Percentiles rank a stretch among this genome's conserved stretches.
Conservation (phyloP, 345 rosid genomes). For the Eucalyptus sp. region DNA sequence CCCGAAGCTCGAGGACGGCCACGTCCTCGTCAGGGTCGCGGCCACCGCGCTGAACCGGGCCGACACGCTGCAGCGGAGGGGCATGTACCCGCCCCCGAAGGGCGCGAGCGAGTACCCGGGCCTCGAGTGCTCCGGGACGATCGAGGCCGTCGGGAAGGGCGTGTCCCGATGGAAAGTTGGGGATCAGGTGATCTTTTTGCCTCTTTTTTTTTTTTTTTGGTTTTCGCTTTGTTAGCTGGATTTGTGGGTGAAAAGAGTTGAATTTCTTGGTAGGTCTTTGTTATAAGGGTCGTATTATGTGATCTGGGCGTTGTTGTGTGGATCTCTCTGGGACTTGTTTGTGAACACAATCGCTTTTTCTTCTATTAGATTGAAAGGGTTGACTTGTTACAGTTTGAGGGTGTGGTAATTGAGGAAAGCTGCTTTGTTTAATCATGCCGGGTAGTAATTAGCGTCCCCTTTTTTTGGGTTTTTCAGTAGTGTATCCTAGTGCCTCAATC, state of each 20-base stretch:
- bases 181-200: slow-evolving; percentile 36
- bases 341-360: neutral
- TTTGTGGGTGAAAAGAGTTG: neutral
- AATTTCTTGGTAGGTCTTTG: neutral
- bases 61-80: slow-evolving; percentile 65
- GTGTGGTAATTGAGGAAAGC: neutral
- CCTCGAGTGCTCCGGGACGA: slow-evolving; percentile 82
- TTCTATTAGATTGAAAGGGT: neutral
- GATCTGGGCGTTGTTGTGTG: neutral
- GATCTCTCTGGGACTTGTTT: neutral
- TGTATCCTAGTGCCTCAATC: neutral
- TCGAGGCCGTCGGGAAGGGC: slow-evolving; percentile 39
- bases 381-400: neutral
- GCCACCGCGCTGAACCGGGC: slow-evolving; percentile 80
- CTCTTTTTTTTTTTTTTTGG: neutral
- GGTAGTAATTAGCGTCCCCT: neutral
- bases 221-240: neutral
- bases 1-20: slow-evolving; percentile 52
- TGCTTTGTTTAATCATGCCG: neutral
- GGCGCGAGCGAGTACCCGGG: slow-evolving; percentile 67
- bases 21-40: slow-evolving; percentile 57
- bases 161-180: slow-evolving; percentile 81
- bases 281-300: neutral
- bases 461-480: neutral
- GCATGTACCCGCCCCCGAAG: slow-evolving; percentile 64